Percentiles rank a stretch among this genome's conserved stretches.
Conservation (phyloP, 345 rosid species). For the Brassica incana region DNA sequence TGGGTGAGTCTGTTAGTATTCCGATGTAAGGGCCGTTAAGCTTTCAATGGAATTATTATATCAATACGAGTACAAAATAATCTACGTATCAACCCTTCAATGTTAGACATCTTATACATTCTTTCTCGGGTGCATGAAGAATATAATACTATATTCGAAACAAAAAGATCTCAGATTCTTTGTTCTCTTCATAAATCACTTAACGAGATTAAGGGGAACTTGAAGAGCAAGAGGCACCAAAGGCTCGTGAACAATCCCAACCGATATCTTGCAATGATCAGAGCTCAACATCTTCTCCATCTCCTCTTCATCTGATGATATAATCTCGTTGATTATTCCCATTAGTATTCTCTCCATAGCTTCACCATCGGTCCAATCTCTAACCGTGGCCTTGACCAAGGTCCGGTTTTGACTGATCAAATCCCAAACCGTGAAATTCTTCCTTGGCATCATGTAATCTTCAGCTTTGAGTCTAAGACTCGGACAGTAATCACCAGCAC, state of each 20-base stretch:
- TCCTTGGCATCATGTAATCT: constrained; percentile 83
- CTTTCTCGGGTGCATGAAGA: neutral
- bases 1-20: neutral
- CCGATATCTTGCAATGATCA: constrained; percentile 32
- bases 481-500: constrained; percentile 80
- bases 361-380: constrained; percentile 75
- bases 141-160: neutral
- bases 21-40: neutral
- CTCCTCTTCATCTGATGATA: neutral
- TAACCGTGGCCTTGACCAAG: constrained; percentile 62
- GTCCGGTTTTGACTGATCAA: constrained; percentile 56
- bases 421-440: constrained; percentile 76
- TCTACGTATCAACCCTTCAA: constrained; percentile 4
- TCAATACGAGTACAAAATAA: neutral
- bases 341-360: constrained; percentile 40
- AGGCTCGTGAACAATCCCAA: constrained; percentile 37
- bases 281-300: constrained; percentile 15
- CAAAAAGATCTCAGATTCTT: neutral
- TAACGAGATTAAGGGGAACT: constrained; percentile 24
- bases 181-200: constrained; percentile 5
- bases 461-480: constrained; percentile 54
- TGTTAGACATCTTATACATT: neutral
- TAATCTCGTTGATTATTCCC: constrained; percentile 21
- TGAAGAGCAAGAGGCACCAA: constrained; percentile 32
- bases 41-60: neutral